Percentiles rank a stretch among this genome's conserved stretches.
Evolutionary conservation across 352 stramenopile species (phyloP).

Genomic region (Globisporangium recalcitrans): DNA sequence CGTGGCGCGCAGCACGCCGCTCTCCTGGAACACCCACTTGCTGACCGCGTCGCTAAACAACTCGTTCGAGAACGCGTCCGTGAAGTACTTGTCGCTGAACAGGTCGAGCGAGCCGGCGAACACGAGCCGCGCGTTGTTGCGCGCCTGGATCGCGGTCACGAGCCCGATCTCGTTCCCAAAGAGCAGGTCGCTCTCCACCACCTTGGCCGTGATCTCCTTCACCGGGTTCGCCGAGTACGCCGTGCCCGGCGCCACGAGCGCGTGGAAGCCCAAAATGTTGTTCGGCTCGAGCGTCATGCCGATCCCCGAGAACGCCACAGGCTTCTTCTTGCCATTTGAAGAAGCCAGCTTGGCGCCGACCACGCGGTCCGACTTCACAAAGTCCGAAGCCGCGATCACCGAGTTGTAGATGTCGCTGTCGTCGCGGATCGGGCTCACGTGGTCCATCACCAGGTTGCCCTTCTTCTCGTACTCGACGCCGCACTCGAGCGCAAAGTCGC

Average conservation of each 20-base stretch:
- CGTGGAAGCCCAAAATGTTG: conserved; percentile 81
- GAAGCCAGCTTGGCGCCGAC: conserved; percentile 43
- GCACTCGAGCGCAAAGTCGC: conserved; percentile 83
- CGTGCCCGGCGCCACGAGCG: conserved; percentile 66
- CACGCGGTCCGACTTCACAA: conserved; percentile 61
- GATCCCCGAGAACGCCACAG: conserved; percentile 74
- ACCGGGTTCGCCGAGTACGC: conserved; percentile 81
- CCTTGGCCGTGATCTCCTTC: conserved; percentile 61
- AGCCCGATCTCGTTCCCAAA: conserved; percentile 77
- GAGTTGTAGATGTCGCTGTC: conserved; percentile 73
- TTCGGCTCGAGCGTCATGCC: conserved; percentile 76
- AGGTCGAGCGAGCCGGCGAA: conserved; percentile 85
- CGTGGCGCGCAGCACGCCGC: conserved; percentile 80
- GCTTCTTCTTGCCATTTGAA: conserved; percentile 52
- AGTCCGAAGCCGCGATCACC: conserved; percentile 60
- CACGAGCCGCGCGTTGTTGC: conserved; percentile 89
- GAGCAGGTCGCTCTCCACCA: conserved; percentile 55
- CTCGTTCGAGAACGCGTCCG: conserved; percentile 63
- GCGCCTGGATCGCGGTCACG: conserved; percentile 81
- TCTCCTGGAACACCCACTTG: conserved; percentile 87
- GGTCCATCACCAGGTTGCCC: conserved; percentile 83
- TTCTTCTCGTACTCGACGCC: conserved; percentile 89
- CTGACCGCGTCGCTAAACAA: conserved; percentile 63
- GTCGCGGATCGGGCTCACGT: conserved; percentile 64
- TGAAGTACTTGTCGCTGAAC: conserved; percentile 87